A percentile compares a stretch with the other conserved stretches of the same genome.
Evolutionary conservation across 2,329 filamentous ascomycete species (phyloP).

Genomic region (Phialemonium atrogriseum): DNA sequence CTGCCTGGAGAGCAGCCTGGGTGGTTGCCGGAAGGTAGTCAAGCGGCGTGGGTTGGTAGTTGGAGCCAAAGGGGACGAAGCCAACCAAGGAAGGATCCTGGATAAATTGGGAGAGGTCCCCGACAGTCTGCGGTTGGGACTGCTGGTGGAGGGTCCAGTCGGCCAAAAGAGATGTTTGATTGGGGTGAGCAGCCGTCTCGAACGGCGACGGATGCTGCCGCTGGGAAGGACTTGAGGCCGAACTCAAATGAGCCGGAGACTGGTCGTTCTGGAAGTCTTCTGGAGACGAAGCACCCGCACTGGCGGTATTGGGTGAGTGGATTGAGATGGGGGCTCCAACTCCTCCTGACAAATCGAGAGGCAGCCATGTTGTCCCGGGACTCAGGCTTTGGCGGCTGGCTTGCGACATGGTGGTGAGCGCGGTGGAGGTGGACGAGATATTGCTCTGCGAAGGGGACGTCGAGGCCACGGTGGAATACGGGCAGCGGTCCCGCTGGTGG

Average conservation of each 20-base stretch:
- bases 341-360: conserved; percentile 36
- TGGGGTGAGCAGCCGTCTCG: conserved; percentile 40
- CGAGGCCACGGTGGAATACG: conserved; percentile 32
- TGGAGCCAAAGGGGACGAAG: conserved; percentile 43
- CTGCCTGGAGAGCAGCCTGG: conserved; percentile 54
- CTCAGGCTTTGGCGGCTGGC: conserved; percentile 28
- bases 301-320: conserved; percentile 30
- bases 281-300: conserved; percentile 41
- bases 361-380: conserved; percentile 37
- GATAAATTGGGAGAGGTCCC: conserved; percentile 44
- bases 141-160: conserved; percentile 48
- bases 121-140: conserved; percentile 23
- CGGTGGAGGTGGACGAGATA: conserved; percentile 23
- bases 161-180: conserved; percentile 39
- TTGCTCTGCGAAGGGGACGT: conserved; percentile 26
- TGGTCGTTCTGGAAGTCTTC: conserved; percentile 38
- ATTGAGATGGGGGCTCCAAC: conserved; percentile 21
- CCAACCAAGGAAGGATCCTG: conserved; percentile 49
- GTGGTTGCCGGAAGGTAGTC: conserved; percentile 55
- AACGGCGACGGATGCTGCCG: conserved; percentile 49
- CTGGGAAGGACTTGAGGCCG: conserved; percentile 44
- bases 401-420: conserved; percentile 28
- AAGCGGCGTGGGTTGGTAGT: conserved; percentile 46
- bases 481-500: conserved; percentile 48
- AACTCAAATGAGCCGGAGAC: conserved; percentile 36